A percentile compares a stretch with the other conserved stretches of the same genome.
phyloP scores from a whole-genome alignment of 192 early-diverging fungal species.

The Rhizoclosmatium globosum region DNA sequence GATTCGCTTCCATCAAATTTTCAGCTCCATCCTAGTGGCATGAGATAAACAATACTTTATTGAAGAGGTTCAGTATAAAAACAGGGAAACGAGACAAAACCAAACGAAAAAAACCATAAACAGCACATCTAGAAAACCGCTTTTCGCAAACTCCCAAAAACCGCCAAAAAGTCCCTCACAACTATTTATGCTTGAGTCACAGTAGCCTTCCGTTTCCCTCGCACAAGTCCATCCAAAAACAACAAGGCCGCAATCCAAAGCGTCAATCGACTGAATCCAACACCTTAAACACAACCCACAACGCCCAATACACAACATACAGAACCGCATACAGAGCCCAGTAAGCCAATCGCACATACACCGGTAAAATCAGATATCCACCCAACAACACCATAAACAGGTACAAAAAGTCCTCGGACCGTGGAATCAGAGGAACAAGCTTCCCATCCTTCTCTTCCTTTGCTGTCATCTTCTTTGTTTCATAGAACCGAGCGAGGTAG shows the following conservation, averaged over 20 bases:
- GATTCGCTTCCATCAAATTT: too few relatives aligned
- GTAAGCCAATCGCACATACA: not conserved
- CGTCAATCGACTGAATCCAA: not conserved
- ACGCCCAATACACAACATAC: not conserved
- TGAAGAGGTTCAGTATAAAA: too few relatives aligned
- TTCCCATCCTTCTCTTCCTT: not conserved
- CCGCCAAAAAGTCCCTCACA: too few relatives aligned
- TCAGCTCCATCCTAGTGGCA: too few relatives aligned
- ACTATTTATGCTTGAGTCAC: too few relatives aligned
- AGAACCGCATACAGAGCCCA: not conserved
- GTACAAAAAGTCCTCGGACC: not conserved
- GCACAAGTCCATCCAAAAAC: not conserved
- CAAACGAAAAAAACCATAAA: too few relatives aligned
- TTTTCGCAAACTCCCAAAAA: too few relatives aligned
- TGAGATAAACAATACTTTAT: too few relatives aligned
- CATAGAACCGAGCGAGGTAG: slow-evolving; percentile 4
- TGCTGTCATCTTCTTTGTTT: not conserved
- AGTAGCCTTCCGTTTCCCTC: not conserved
- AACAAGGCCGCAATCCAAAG: not conserved
- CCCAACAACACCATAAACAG: not conserved
- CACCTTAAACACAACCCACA: not conserved
- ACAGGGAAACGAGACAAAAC: too few relatives aligned
- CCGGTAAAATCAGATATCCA: not conserved
- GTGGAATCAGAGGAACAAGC: not conserved
- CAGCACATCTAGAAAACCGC: too few relatives aligned